Base-by-base conservation (phyloP, 768 basidiomycete species). In the Cubamyces lactineus region DNA sequence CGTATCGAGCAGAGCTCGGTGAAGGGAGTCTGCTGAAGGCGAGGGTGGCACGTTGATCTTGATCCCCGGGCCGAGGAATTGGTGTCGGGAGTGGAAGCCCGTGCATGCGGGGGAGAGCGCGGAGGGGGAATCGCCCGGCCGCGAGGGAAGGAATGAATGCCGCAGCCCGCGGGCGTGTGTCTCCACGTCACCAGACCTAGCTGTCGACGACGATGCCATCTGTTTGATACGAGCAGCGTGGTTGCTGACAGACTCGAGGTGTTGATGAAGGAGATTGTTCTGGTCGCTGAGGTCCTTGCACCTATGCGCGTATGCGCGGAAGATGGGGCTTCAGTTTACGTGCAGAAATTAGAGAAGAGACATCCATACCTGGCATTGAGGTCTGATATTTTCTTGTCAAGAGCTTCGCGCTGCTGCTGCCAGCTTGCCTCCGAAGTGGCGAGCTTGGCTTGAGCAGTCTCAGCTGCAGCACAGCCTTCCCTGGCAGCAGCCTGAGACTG, bases 221-320 rank as follows among this genome's bases (percentile, higher is more conserved):
- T 86, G 82, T 55, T 86, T 82, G 56, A 96, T 94, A n/a, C 86
- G 85, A 15, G 89, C 79, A 1, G 94, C 93, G 69, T 94, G 91
- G 0, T 85, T 82, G 64, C 85, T 93, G 66, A 94, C 88, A 16
- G 86, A 86, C 67, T 94, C 94, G 6, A 96, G 84, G 67, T 95
- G 93, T 66, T 89, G 84, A 69, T 93, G 92, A 13, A 96, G 80
- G 11, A 89, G 79, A 0, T 80, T 72, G 69, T 95, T 96, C 70
- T 95, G 94, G 30, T 86, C 78, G 1, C 81, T 79, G 16, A 96
- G 79, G 65, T 93, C 92, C 69, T 87, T 84, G 72, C 79, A 86
- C 13, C 94, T 94, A 57, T 43, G 51, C n/a, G n/a, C n/a, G n/a
- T n/a, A n/a, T n/a, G n/a, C 28, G 28, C 28, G 28, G 28, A 11